A percentile compares a stretch with the other conserved stretches of the same genome.
Evolutionary conservation across 345 rosid species (phyloP).

Genomic region (Orychophragmus violaceus): DNA sequence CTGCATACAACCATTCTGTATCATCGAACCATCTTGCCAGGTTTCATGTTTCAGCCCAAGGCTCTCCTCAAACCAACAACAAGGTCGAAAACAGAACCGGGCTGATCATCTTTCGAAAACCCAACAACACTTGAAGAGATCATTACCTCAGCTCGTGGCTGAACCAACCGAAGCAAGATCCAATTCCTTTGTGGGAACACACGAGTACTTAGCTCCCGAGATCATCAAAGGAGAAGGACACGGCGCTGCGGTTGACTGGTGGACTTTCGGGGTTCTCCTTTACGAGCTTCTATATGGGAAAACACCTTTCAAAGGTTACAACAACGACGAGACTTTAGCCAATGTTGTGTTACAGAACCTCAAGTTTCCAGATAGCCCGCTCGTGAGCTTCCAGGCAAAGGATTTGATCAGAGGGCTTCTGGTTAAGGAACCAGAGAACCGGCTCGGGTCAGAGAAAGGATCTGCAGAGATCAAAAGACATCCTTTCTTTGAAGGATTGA

Average conservation of each 20-base stretch:
- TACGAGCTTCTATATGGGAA: slow-evolving; percentile 83
- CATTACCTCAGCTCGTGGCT: slow-evolving; percentile 90
- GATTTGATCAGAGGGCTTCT: slow-evolving; percentile 78
- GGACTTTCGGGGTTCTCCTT: slow-evolving; percentile 91
- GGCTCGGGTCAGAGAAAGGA: slow-evolving; percentile 78
- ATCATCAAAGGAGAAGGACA: slow-evolving; percentile 98
- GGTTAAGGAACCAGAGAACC: slow-evolving; percentile 83
- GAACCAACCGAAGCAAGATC: slow-evolving; percentile 97
- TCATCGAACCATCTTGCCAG: slow-evolving; percentile 59
- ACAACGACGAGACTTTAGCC: slow-evolving; percentile 75
- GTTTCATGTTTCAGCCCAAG: slow-evolving; percentile 92
- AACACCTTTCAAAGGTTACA: slow-evolving; percentile 90
- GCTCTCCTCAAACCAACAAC: slow-evolving; percentile 56
- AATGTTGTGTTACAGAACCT: slow-evolving; percentile 75
- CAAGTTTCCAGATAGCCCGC: slow-evolving; percentile 69
- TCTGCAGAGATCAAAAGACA: slow-evolving; percentile 95
- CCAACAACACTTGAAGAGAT: slow-evolving; percentile 37
- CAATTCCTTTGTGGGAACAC: slow-evolving; percentile 95
- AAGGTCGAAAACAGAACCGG: slow-evolving; percentile 53
- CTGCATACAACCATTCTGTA: slow-evolving; percentile 80
- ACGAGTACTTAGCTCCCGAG: slow-evolving; percentile 96
- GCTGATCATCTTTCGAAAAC: slow-evolving; percentile 35
- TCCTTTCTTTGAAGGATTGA: slow-evolving; percentile 86
- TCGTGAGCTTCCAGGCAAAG: slow-evolving; percentile 76
- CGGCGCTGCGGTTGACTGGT: slow-evolving; percentile 99